Percentiles rank a stretch among this genome's conserved stretches.
Evolutionary conservation across 2,329 filamentous ascomycete genomes (phyloP).

Genomic region (Dothidotthia symphoricarpi): DNA sequence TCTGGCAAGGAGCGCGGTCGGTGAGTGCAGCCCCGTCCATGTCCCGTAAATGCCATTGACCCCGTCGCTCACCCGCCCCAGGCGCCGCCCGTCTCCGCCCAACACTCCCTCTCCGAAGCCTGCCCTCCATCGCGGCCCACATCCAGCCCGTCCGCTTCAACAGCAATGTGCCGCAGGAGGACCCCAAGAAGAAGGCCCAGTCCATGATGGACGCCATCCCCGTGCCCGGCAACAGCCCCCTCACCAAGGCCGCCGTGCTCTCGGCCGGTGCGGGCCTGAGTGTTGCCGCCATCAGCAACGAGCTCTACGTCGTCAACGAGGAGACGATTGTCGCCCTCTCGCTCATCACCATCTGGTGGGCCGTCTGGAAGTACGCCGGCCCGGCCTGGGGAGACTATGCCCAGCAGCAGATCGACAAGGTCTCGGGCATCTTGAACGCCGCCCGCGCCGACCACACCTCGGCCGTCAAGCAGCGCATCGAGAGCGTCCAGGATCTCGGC

Average conservation of each 20-base stretch:
- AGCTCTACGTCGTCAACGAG: slow-evolving; percentile 99
- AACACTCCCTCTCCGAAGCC: slow-evolving; percentile 68
- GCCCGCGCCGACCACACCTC: slow-evolving; percentile 92
- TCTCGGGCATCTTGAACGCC: slow-evolving; percentile 91
- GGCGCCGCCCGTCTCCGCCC: slow-evolving; percentile 85
- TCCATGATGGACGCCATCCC: slow-evolving; percentile 91
- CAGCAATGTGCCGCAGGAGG: slow-evolving; percentile 77
- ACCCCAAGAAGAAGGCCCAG: slow-evolving; percentile 95
- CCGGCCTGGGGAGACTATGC: slow-evolving; percentile 93
- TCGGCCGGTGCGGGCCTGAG: slow-evolving; percentile 88
- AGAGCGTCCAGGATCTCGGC: slow-evolving; percentile 90
- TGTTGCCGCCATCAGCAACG: slow-evolving; percentile 96
- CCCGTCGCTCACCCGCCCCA: slow-evolving; percentile 45
- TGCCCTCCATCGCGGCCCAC: slow-evolving; percentile 71
- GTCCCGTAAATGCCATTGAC: slow-evolving; percentile 44
- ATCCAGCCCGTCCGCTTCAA: slow-evolving; percentile 57
- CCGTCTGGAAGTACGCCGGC: slow-evolving; percentile 88
- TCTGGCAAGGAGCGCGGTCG: slow-evolving; percentile 90
- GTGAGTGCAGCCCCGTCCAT: slow-evolving; percentile 59
- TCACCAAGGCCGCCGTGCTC: slow-evolving; percentile 96
- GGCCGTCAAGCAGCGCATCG: slow-evolving; percentile 91
- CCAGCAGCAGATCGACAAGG: slow-evolving; percentile 81
- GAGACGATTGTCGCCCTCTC: slow-evolving; percentile 93
- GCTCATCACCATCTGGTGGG: slow-evolving; percentile 88
- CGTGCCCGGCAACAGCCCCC: slow-evolving; percentile 84